Evolutionary conservation across 345 rosid genomes (phyloP), one percentile per base, ranked within the genome.

Genomic region (Nephelium lappaceum): DNA sequence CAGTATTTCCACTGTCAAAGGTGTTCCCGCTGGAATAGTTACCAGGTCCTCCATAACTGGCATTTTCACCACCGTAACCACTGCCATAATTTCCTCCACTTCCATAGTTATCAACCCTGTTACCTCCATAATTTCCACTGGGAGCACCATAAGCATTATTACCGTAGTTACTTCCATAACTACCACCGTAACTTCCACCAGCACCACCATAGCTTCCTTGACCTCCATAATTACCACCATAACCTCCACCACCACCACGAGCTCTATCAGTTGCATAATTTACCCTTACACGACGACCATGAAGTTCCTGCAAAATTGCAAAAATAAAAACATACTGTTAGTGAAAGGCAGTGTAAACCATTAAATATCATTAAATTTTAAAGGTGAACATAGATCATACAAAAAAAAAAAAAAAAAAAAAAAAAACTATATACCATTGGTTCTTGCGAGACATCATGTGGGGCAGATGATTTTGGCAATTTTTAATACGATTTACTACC

Each of bases 211-310:
- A 69, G 4, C 77, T 84, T 5, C 86, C 82, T 31, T 31, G 36
- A 65, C 78, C 78, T 3, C 80, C 78, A 61, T 43, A 85, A 63
- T 76, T 68, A 0, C 86, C 81, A 5, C 74, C 71, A 2, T 71
- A 71, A 14, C 84, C 81, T 6, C 81, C 84, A 62, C 81, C 77
- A 0, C 91, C 84, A 51, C 95, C 74, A 43, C 84, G 87, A 67
- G 89, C 68, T 81, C 91, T 88, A 14, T 95, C 99, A 63, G 81
- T 69, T 75, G 99, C 99, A 88, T 84, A 91, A 80, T 92, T 89
- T 74, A 95, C 99, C 85, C 86, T 92, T 43, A 95, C 83, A 7
- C 78, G 80, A 76, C 97, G 91, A 43, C 99, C 99, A 78, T 88
- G 87, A 61, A 95, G 94, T 63, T 86, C 94, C 98, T 95, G 85